Conservation (phyloP, 371 early-diverging fungal genomes). For the Haplosporangium sp. region DNA sequence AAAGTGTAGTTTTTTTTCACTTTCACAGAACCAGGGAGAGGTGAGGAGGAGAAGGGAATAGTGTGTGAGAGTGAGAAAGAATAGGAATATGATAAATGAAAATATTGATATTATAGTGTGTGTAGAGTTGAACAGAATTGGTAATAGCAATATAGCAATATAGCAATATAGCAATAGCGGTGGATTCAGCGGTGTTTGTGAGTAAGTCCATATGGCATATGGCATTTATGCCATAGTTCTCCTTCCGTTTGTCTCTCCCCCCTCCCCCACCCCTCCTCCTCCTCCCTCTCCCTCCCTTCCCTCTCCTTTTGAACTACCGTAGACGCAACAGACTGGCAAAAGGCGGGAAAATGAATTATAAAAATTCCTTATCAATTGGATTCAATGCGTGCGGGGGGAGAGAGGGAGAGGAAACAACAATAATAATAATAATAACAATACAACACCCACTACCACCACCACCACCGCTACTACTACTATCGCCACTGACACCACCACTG, state of each 20-base stretch:
- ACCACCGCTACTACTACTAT: not conserved
- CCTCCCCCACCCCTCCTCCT: not conserved
- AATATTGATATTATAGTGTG: not conserved
- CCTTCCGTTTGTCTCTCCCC: not conserved
- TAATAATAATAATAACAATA: not conserved
- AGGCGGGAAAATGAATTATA: conserved; percentile 23
- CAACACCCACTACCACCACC: not conserved
- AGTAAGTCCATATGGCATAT: too few species aligned
- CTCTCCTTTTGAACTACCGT: conserved; percentile 11
- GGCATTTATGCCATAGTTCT: not conserved
- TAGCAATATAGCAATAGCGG: too few species aligned
- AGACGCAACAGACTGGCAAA: conserved; percentile 6
- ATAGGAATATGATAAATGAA: not conserved
- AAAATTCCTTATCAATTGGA: conserved; percentile 29
- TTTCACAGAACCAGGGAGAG: too few species aligned
- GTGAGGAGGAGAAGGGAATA: too few species aligned
- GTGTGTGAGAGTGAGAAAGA: not conserved
- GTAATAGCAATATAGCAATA: too few species aligned
- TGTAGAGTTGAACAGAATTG: too few species aligned
- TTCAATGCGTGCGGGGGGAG: conserved; percentile 19
- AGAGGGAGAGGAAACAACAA: not conserved
- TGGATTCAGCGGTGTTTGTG: too few species aligned
- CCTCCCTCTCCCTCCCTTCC: not conserved
- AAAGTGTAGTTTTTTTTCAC: not conserved
- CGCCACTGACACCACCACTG: not conserved